Evolutionary conservation across 805 yeast genomes (phyloP).

Genomic region (Ogataea saltuana): DNA sequence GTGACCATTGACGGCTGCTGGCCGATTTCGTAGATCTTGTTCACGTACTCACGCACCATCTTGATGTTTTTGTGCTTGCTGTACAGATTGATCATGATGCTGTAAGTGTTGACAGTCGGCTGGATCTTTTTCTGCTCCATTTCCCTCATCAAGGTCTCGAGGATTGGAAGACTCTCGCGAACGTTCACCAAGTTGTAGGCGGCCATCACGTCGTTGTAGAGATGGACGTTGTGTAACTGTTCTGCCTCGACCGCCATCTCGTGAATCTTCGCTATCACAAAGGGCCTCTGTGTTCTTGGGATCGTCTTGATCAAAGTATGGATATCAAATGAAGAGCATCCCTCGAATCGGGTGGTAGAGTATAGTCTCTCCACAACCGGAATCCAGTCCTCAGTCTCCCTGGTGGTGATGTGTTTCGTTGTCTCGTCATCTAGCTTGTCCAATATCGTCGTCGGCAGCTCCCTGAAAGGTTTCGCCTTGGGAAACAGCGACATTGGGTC

Average conservation of each 20-base stretch:
- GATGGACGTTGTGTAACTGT: conserved; percentile 33
- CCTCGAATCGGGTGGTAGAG: conserved; percentile 39
- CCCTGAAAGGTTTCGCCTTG: conserved; percentile 23
- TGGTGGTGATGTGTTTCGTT: conserved; percentile 40
- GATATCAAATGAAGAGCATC: conserved; percentile 37
- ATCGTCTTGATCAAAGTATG: conserved; percentile 40
- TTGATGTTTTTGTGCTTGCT: conserved; percentile 42
- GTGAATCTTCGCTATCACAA: conserved; percentile 40
- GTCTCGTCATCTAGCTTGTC: conserved; percentile 41
- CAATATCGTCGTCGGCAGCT: conserved; percentile 40
- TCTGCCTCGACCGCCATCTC: conserved; percentile 39
- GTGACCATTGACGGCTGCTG: conserved; percentile 46
- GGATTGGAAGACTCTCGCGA: conserved; percentile 23
- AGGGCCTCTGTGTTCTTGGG: conserved; percentile 40
- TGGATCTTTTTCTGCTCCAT: conserved; percentile 28
- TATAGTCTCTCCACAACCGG: conserved; percentile 42
- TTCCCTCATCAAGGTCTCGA: conserved; percentile 38
- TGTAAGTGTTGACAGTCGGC: conserved; percentile 43
- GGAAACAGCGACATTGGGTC: conserved; percentile 29
- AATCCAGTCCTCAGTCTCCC: conserved; percentile 47
- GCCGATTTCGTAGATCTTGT: conserved; percentile 40
- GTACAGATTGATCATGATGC: conserved; percentile 46
- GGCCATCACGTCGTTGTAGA: conserved; percentile 41
- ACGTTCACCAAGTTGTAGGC: conserved; percentile 25
- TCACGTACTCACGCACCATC: conserved; percentile 40